These are phyloP conservation scores for Pleurotus tuoliensis DNA, from an alignment of 768 basidiomycete genomes.

Conservation along the genomic window DNA sequence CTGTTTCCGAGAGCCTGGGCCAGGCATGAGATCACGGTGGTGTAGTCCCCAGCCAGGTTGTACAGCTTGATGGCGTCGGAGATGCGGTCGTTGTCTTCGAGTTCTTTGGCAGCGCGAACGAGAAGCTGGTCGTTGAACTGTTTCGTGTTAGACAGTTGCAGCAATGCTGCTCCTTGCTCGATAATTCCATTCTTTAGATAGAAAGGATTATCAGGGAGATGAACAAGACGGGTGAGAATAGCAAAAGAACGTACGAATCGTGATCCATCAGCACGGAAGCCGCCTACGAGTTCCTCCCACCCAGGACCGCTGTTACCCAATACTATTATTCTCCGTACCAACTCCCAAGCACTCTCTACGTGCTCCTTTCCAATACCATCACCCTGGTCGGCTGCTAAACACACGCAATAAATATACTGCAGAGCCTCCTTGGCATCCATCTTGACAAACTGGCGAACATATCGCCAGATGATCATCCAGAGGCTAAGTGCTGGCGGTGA, in stretches of 20 bases:
- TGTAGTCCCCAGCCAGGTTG: slow-evolving; percentile 90
- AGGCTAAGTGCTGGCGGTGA: slow-evolving; percentile 73
- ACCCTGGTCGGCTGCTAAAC: slow-evolving; percentile 69
- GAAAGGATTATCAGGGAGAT: background rate
- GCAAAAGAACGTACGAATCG: slow-evolving; percentile 60
- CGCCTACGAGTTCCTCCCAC: slow-evolving; percentile 95
- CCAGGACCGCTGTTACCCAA: slow-evolving; percentile 72
- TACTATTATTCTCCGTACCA: slow-evolving; percentile 74
- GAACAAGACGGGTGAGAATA: background rate
- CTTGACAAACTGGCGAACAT: slow-evolving; percentile 88
- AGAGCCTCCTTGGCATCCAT: slow-evolving; percentile 92
- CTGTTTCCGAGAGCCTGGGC: slow-evolving; percentile 85
- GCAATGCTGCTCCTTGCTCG: slow-evolving; percentile 74
- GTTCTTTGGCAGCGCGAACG: slow-evolving; percentile 74
- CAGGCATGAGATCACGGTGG: slow-evolving; percentile 83
- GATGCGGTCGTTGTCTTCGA: slow-evolving; percentile 79
- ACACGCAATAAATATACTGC: slow-evolving; percentile 90
- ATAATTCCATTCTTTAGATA: slow-evolving; percentile 71
- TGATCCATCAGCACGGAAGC: slow-evolving; percentile 85
- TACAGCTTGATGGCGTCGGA: slow-evolving; percentile 93
- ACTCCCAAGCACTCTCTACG: slow-evolving; percentile 75
- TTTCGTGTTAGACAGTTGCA: slow-evolving; percentile 61
- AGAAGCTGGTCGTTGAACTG: slow-evolving; percentile 84
- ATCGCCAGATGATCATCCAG: slow-evolving; percentile 85
- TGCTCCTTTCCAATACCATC: slow-evolving; percentile 79